Evolutionary conservation across 495 filamentous ascomycete genomes (phyloP).

Genomic region (Hyaloscypha hepaticicola): DNA sequence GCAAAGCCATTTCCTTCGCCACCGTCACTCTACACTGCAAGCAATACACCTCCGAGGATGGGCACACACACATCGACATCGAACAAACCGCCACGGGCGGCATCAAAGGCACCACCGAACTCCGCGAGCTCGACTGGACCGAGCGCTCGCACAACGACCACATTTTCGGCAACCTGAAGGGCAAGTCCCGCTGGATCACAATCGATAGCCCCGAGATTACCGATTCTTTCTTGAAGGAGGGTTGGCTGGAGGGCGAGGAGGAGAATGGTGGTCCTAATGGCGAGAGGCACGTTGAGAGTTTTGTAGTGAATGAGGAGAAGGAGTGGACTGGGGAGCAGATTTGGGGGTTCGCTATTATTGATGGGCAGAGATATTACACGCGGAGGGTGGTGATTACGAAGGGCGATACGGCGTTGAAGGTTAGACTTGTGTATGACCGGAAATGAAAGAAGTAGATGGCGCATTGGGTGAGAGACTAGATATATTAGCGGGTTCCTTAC

Average conservation of each 20-base stretch:
- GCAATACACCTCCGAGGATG: constrained; percentile 54
- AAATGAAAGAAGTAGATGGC: constrained; percentile 22
- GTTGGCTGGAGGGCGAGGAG: constrained; percentile 51
- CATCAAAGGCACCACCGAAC: constrained; percentile 61
- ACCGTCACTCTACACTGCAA: constrained; percentile 69
- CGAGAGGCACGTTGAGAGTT: constrained; percentile 49
- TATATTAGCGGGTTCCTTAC: background rate
- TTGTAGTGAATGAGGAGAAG: constrained; percentile 52
- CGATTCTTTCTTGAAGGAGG: constrained; percentile 49
- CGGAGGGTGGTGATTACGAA: constrained; percentile 66
- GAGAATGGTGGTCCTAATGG: constrained; percentile 49
- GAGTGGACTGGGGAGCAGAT: constrained; percentile 63
- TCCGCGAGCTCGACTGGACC: constrained; percentile 67
- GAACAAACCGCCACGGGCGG: constrained; percentile 72
- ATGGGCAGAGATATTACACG: constrained; percentile 63
- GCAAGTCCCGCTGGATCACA: constrained; percentile 54
- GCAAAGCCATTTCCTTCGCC: constrained; percentile 70
- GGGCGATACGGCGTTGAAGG: constrained; percentile 56
- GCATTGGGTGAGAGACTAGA: background rate
- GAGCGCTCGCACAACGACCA: constrained; percentile 72
- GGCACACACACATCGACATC: constrained; percentile 73
- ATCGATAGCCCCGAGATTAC: constrained; percentile 17
- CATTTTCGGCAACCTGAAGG: constrained; percentile 74
- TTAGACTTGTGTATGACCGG: constrained; percentile 75
- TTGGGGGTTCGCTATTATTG: constrained; percentile 51